Evolutionary conservation across 1,139 yeast species (phyloP).

Genomic region (Yamadazyma diddensiae): DNA sequence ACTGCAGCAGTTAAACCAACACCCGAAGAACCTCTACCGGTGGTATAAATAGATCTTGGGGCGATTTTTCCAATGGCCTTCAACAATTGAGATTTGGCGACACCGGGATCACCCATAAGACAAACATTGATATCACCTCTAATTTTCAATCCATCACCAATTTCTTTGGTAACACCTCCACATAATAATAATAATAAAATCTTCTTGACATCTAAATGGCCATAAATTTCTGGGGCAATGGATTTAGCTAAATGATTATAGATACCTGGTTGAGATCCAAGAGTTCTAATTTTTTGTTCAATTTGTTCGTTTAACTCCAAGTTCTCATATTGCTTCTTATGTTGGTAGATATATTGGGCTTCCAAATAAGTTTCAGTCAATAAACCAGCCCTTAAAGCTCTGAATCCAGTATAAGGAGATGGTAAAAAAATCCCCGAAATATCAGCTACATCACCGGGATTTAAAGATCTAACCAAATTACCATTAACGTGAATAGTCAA

Average conservation of each 20-base stretch:
- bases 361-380: constrained; percentile 92
- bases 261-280: constrained; percentile 59
- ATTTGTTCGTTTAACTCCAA: constrained; percentile 58
- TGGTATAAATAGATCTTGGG: constrained; percentile 96
- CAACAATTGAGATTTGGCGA: constrained; percentile 94
- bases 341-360: constrained; percentile 82
- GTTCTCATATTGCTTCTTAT: constrained; percentile 81
- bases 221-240: constrained; percentile 97
- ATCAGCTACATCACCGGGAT: constrained; percentile 95
- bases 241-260: constrained; percentile 82
- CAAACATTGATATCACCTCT: constrained; percentile 97
- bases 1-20: constrained; percentile 99
- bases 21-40: constrained; percentile 98
- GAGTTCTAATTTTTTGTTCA: constrained; percentile 50
- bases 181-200: constrained; percentile 79
- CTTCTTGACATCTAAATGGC: constrained; percentile 91
- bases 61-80: constrained; percentile 91
- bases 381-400: constrained; percentile 87
- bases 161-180: constrained; percentile 93
- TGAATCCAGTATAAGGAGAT: constrained; percentile 91
- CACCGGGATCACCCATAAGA: constrained; percentile 99
- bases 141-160: constrained; percentile 95
- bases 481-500: constrained; percentile 86
- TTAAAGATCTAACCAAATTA: constrained; percentile 76
- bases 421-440: constrained; percentile 92